Percentiles rank a stretch among this genome's conserved stretches.
Evolutionary conservation across 148 eudicot genomes (phyloP).

Genomic region (Hydrangea macrophylla): DNA sequence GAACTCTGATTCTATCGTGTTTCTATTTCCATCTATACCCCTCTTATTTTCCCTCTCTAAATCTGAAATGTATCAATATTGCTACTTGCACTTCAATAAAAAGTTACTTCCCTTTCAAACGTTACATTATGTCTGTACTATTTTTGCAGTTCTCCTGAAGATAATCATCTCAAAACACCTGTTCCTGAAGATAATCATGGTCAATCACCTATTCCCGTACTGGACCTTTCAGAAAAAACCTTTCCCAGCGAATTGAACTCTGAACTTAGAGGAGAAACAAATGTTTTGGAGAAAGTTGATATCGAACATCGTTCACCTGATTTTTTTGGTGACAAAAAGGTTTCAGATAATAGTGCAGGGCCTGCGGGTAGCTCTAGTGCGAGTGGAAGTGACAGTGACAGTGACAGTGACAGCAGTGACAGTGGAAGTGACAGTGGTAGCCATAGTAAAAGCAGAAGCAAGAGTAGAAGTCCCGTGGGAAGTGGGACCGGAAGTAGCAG

Average conservation of each 20-base stretch:
- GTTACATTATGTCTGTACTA: background rate
- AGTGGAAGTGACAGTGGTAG: conserved; percentile 65
- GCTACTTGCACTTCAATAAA: no score
- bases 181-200: conserved; percentile 33
- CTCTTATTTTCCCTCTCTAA: no score
- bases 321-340: conserved; percentile 58
- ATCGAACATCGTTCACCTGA: conserved; percentile 48
- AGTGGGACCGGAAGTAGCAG: conserved; percentile 83
- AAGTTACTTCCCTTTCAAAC: background rate
- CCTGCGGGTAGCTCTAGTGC: conserved; percentile 55
- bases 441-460: conserved; percentile 52
- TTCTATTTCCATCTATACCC: no score
- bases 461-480: conserved; percentile 71
- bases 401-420: conserved; percentile 63
- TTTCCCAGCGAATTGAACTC: conserved; percentile 31
- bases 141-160: conserved; percentile 64
- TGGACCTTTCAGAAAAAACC: conserved; percentile 27
- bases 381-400: conserved; percentile 70
- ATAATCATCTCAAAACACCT: conserved; percentile 38
- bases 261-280: conserved; percentile 41
- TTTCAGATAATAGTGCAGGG: conserved; percentile 48
- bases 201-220: conserved; percentile 31
- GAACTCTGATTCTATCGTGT: no score
- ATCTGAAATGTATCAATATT: no score
- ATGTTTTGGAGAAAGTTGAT: conserved; percentile 45